Percentiles rank a stretch among this genome's conserved stretches.
These are phyloP conservation scores for Trypanosoma brucei DNA, from an alignment of 208 protist genomes.

Conservation along the genomic window DNA sequence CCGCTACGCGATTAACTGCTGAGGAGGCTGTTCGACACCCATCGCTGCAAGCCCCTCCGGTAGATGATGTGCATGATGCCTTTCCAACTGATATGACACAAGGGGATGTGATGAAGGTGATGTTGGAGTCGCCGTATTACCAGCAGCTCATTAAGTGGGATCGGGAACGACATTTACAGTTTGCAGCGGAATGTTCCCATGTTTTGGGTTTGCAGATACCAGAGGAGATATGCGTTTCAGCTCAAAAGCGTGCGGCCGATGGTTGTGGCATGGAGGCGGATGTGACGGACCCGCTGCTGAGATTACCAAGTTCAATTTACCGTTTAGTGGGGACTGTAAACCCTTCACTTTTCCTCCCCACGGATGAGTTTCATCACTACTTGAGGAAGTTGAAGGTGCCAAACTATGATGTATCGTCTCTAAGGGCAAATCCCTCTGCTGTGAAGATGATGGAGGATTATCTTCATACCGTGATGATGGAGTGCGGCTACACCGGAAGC, in stretches of 20 bases:
- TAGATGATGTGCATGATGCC: not conserved
- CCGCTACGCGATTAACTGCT: conserved; percentile 50
- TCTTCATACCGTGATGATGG: conserved; percentile 60
- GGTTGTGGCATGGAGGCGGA: not conserved
- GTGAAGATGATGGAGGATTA: conserved; percentile 66
- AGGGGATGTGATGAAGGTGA: conserved; percentile 42
- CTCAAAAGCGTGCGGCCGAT: not conserved
- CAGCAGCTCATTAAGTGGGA: conserved; percentile 48
- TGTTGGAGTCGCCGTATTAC: conserved; percentile 45
- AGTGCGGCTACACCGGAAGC: conserved; percentile 53
- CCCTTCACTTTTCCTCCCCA: conserved; percentile 47
- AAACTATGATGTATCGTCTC: conserved; percentile 57
- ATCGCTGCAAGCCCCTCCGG: conserved; percentile 11
- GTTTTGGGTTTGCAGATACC: conserved; percentile 53
- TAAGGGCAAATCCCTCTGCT: conserved; percentile 40
- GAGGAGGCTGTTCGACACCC: conserved; percentile 71
- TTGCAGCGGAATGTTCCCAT: conserved; percentile 74
- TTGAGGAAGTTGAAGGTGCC: conserved; percentile 46
- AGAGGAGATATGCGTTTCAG: conserved; percentile 43
- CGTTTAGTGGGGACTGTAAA: conserved; percentile 43
- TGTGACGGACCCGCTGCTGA: too few relatives aligned
- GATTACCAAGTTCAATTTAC: too few relatives aligned
- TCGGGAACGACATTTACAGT: conserved; percentile 69
- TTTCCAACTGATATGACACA: conserved; percentile 30
- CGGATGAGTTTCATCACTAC: conserved; percentile 61